Evolutionary conservation across 805 yeast genomes (phyloP).

Genomic region (Suhomyces pyralidae): DNA sequence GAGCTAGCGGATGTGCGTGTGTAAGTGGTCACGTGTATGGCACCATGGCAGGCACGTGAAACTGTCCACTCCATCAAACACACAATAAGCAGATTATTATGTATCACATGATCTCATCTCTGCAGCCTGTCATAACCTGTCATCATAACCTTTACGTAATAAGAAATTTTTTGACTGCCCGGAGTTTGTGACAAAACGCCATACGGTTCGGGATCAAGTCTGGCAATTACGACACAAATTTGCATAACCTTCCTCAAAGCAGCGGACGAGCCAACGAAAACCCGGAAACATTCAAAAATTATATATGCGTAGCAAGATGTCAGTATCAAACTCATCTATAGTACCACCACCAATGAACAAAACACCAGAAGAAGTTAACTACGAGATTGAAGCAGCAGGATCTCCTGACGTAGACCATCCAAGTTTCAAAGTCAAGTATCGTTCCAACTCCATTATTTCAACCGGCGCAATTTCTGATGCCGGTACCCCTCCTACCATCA

Average conservation of each 20-base stretch:
- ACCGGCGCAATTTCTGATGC: conserved; percentile 13
- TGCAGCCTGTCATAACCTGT: background rate
- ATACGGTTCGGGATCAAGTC: background rate
- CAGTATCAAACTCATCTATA: background rate
- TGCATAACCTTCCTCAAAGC: background rate
- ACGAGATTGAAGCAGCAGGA: conserved; percentile 22
- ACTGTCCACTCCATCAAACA: background rate
- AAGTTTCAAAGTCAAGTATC: conserved; percentile 33
- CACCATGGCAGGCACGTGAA: background rate
- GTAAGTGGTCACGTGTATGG: background rate
- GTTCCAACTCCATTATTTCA: conserved; percentile 29
- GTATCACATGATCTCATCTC: background rate
- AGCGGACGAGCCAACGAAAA: background rate
- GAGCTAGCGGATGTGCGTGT: background rate
- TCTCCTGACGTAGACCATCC: conserved; percentile 28
- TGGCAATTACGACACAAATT: background rate
- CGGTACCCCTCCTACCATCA: conserved; percentile 32
- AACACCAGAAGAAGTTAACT: conserved; percentile 4
- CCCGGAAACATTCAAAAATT: background rate
- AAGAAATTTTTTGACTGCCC: background rate
- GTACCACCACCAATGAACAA: background rate
- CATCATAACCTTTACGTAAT: background rate
- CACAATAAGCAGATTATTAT: background rate
- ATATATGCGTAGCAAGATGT: background rate
- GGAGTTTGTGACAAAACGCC: background rate